Evolutionary conservation across 345 rosid genomes (phyloP).

Genomic region (Hibiscus tridactylites): DNA sequence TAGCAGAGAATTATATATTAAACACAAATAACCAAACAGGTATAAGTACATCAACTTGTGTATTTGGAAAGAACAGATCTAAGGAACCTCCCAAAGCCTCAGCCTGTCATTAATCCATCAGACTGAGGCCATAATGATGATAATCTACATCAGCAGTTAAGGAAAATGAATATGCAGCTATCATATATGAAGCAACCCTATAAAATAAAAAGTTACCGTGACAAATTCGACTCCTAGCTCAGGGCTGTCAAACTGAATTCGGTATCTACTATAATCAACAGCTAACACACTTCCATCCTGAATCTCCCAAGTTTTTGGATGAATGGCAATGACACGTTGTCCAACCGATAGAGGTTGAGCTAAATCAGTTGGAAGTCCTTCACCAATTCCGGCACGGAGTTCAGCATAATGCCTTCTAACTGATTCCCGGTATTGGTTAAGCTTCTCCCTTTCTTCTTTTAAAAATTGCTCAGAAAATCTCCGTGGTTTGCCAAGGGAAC

Average conservation of each 20-base stretch:
- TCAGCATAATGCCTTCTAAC: slow-evolving; percentile 70
- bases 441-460: slow-evolving; percentile 79
- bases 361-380: slow-evolving; percentile 79
- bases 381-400: slow-evolving; percentile 55
- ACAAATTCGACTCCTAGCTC: slow-evolving; percentile 76
- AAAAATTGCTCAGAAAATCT: slow-evolving; percentile 70
- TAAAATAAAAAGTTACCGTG: slow-evolving; percentile 32
- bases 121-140: not conserved
- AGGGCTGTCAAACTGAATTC: slow-evolving; percentile 55
- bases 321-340: slow-evolving; percentile 58
- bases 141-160: not conserved
- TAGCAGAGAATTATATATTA: not conserved
- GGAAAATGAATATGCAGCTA: not conserved
- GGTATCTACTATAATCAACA: slow-evolving; percentile 52
- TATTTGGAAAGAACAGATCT: not conserved
- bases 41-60: not conserved
- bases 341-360: slow-evolving; percentile 71
- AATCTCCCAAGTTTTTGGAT: slow-evolving; percentile 62
- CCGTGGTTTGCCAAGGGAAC: slow-evolving; percentile 83
- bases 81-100: not conserved
- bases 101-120: not conserved
- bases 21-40: not conserved
- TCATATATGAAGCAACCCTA: not conserved
- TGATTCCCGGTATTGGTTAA: slow-evolving; percentile 61
- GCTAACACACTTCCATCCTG: slow-evolving; percentile 68